Evolutionary conservation across 495 filamentous ascomycete genomes (phyloP), one percentile per base, ranked within the genome.

Genomic region (Penicilliopsis zonata): DNA sequence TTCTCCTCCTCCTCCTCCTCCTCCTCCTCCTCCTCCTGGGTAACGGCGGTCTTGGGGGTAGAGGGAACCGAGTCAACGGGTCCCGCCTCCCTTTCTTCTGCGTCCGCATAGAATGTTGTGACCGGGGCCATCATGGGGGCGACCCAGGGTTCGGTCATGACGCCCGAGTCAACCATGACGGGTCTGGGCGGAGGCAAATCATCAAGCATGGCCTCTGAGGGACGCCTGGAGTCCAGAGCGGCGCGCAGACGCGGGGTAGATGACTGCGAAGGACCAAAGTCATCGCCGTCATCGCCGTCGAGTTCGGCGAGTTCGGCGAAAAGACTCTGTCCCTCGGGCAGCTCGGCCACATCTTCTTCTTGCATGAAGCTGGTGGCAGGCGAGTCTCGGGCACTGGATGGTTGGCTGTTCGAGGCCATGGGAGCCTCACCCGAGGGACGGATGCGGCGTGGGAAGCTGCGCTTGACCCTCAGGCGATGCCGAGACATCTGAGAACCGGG

Each of bases 221-320:
- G 47, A 22, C 59, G 43, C 34, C 57, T 59, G 26, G 61, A 62
- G 27, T 54, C 52, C 0, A 43, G 42, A 21, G 43, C 47, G 9
- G 61, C 46, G 9, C 38, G 35, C 46, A 77, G 52, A 17, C 60
- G 59, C 10, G 74, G 69, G 18, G 72, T 64, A 4, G 67, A 61
- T 1, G 68, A 64, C 25, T 68, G 65, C 8, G 53, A 41, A 5
- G 54, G 48, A 15, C 49, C 67, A 34, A 48, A 59, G 26, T 59
- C 56, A 27, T 59, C 61, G 34, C 81, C 81, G 25, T 78, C 76
- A 25, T 61, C 76, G 38, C 61, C 70, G 38, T 74, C 71, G 8
- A 93, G 57, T 34, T 86, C 78, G 13, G 76, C 85, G 27, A 98
- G 69, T 47, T 98, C 90, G 13, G 86, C 84, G 51, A 86, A 93